phyloP scores from a whole-genome alignment of 805 yeast genomes.

The Ogataea angusta region DNA sequence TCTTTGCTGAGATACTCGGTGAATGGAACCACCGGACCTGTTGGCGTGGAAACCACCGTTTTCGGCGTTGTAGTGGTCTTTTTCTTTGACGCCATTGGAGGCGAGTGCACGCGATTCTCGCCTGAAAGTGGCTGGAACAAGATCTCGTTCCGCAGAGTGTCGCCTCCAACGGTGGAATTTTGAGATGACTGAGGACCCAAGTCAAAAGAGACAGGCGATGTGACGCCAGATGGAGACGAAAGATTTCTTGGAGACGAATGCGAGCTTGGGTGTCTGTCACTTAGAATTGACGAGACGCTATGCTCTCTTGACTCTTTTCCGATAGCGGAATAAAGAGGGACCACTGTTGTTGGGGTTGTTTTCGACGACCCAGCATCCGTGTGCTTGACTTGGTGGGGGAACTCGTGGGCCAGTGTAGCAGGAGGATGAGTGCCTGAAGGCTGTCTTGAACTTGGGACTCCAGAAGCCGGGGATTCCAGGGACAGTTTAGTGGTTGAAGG shows the following conservation, averaged over 20 bases:
- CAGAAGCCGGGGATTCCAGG: conserved; percentile 24
- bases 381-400: neutral
- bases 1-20: conserved; percentile 66
- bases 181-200: conserved; percentile 12
- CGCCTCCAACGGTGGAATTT: neutral
- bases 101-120: neutral
- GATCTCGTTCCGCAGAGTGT: neutral
- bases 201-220: conserved; percentile 22
- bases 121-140: neutral
- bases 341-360: neutral
- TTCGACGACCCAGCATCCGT: neutral
- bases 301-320: conserved; percentile 2
- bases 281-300: neutral
- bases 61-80: conserved; percentile 38
- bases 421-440: conserved; percentile 22
- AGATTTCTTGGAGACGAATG: conserved; percentile 3
- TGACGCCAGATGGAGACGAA: conserved; percentile 9
- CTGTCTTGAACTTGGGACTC: conserved; percentile 28
- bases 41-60: conserved; percentile 53
- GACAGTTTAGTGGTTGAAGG: conserved; percentile 40
- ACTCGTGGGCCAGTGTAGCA: conserved; percentile 4
- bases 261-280: conserved; percentile 3
- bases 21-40: conserved; percentile 69
- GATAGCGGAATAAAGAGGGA: neutral
- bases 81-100: conserved; percentile 21